phyloP scores from a whole-genome alignment of 1,284 basidiomycete genomes.

The Ustilago nuda region DNA sequence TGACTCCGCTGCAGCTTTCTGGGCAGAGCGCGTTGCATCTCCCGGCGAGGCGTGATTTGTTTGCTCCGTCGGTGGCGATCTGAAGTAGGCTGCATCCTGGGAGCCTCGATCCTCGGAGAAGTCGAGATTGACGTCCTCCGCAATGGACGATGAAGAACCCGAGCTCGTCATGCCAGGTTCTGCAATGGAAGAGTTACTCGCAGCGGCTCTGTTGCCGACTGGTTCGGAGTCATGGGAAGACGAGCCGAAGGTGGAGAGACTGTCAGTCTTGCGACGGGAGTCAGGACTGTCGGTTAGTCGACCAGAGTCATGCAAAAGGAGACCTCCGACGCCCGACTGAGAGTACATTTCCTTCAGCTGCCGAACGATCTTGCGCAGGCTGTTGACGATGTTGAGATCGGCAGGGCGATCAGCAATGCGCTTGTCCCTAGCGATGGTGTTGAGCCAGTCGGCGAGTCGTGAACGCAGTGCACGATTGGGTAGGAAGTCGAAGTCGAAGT shows the following conservation, averaged over 20 bases:
- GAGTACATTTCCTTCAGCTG: constrained; percentile 58
- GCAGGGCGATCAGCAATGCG: constrained; percentile 35
- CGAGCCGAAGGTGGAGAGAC: constrained; percentile 35
- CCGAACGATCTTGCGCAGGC: constrained; percentile 55
- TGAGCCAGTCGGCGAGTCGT: constrained; percentile 59
- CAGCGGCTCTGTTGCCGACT: not conserved
- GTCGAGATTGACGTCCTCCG: constrained; percentile 43
- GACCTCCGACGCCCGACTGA: constrained; percentile 49
- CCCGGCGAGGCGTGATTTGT: constrained; percentile 11
- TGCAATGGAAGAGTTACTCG: constrained; percentile 8
- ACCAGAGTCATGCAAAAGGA: constrained; percentile 48
- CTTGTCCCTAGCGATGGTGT: constrained; percentile 44
- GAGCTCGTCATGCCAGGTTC: constrained; percentile 20
- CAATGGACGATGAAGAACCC: constrained; percentile 15
- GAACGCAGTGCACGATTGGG: constrained; percentile 53
- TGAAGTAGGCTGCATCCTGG: constrained; percentile 16
- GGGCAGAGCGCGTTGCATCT: constrained; percentile 29
- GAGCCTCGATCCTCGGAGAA: constrained; percentile 37
- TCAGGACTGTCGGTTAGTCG: constrained; percentile 23
- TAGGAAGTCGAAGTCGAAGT: constrained; percentile 63
- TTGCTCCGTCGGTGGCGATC: constrained; percentile 12
- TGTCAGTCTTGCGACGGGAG: constrained; percentile 29
- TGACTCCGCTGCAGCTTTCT: constrained; percentile 43
- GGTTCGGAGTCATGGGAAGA: constrained; percentile 35
- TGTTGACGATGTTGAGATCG: constrained; percentile 54